Base-by-base conservation (phyloP, 805 yeast species). In the Yarrowia hollandica region DNA sequence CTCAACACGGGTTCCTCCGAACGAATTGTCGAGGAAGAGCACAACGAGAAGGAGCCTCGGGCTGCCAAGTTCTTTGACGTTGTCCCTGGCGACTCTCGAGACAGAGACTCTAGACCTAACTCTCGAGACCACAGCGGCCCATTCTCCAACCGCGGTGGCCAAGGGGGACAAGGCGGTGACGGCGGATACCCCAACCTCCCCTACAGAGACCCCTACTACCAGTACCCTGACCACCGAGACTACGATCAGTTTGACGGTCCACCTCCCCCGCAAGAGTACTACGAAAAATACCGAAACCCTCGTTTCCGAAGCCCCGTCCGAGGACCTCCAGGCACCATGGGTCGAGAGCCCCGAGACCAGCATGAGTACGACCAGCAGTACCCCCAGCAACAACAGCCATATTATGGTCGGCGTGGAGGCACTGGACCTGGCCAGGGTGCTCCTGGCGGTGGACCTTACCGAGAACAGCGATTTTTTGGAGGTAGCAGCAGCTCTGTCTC, bases 221-320 rank as follows among this genome's bases (percentile, higher is more conserved):
- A 48, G 39, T 48, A 48, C 39, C 55, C 55, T 30, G 55, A 33
- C 28, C 39, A 48, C 21, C 55, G 39, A 1, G 55, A 48, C 22
- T 48, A 48, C 30, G 55, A 48, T 39, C 55, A 48, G 39, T 48
- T 33, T 48, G 55, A 48, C 22, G 55, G 55, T 31, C 55, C 55
- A 8, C 55, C 55, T 5, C 35, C 21, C 19, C 52, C 28, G 52
- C 35, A 48, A 22, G 39, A 48, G 30, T 48, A 48, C 39, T 48
- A 48, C 25, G 55, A 48, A 16, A 48, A 48, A 31, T 48, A 48
- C 55, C 55, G 55, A 31, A 48, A 30, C 55, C 54, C 37, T 7
- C 28, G 55, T n/a, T 48, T 26, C 39, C 55, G 55, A 48, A 33
- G 55, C 38, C 55, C 38, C 21, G 39, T 33, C n/a, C 55, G 55